phyloP scores from a whole-genome alignment of 257 asterid genomes.

The Handroanthus guayacan region DNA sequence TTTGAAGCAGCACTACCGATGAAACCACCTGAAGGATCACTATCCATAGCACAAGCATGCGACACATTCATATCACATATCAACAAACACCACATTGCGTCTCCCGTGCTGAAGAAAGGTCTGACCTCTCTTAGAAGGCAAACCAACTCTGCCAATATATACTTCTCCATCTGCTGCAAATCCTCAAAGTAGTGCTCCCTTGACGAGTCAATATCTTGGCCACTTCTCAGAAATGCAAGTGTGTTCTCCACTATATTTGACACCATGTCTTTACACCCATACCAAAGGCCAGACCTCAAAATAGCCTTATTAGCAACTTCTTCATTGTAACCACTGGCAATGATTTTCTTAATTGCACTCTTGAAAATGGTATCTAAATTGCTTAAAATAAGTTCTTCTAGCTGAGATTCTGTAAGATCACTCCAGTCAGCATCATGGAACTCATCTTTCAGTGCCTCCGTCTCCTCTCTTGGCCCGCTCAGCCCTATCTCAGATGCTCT shows the following conservation, averaged over 20 bases:
- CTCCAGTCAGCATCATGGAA: conserved; percentile 71
- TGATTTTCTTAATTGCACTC: conserved; percentile 64
- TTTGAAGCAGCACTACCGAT: conserved; percentile 37
- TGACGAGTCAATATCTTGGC: conserved; percentile 49
- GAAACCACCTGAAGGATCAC: conserved; percentile 48
- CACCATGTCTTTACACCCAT: conserved; percentile 71
- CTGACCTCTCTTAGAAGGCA: conserved; percentile 68
- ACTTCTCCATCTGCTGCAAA: conserved; percentile 68
- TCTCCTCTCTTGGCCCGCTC: conserved; percentile 45
- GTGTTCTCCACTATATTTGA: conserved; percentile 78
- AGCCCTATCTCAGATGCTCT: conserved; percentile 47
- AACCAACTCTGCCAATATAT: conserved; percentile 73
- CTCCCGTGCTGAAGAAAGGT: conserved; percentile 75
- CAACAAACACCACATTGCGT: conserved; percentile 86
- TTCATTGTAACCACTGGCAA: conserved; percentile 61
- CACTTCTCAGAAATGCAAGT: conserved; percentile 57
- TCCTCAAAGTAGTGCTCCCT: conserved; percentile 63
- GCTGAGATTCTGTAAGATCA: conserved; percentile 69
- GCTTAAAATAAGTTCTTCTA: conserved; percentile 58
- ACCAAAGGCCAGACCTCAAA: conserved; percentile 69
- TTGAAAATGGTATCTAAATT: conserved; percentile 62
- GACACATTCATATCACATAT: conserved; percentile 73
- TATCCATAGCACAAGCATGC: conserved; percentile 71
- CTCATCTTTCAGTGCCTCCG: conserved; percentile 45
- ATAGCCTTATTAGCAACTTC: conserved; percentile 62